Evolutionary conservation across 2,329 filamentous ascomycete genomes (phyloP), one percentile per base, ranked within the genome.

Genomic region (Cladorrhinum sp.): DNA sequence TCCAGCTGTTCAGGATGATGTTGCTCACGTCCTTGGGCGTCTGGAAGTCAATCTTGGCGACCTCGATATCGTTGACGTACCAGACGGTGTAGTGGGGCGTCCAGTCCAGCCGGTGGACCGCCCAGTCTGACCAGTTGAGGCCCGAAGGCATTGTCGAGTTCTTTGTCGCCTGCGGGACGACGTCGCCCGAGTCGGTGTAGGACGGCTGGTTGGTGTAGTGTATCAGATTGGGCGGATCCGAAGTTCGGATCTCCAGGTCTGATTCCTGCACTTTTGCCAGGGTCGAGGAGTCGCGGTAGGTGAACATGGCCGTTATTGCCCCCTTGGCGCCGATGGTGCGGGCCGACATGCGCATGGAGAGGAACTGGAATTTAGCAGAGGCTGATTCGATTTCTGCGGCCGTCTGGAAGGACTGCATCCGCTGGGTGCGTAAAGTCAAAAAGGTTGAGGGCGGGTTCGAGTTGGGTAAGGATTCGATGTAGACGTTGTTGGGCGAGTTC

Each of bases 151-250:
- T 69, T 2, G 76, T 80, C 10, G 74, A 76, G 63, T 81, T 82
- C 7, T 73, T 67, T 1, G 82, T 83, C 0, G 84, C 79, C 24
- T 73, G 69, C 3, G 76, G 68, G 49, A 82, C 72, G 29, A 78
- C 75, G 36, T 78, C 72, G 27, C 78, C 79, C 9, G 74, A 69
- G 12, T 73, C 72, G 59, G 74, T 78, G 59, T 81, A 79, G 0
- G 81, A 75, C 0, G 84, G 84, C 69, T 87, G 84, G 68, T 87
- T 87, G 13, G 84, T 86, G 72, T 84, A 87, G 62, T 82, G 79
- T 38, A 83, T 72, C 38, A 71, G 72, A 59, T 77, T 66, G 23
- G 68, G 71, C 1, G 77, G 75, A 59, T 80, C 79, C 24, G 71
- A 68, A 1, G 81, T 84, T 53, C 82, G 73, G 53, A 84, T 74